phyloP scores from a whole-genome alignment of 2,329 filamentous ascomycete genomes.

The Trematosphaeria pertusa region DNA sequence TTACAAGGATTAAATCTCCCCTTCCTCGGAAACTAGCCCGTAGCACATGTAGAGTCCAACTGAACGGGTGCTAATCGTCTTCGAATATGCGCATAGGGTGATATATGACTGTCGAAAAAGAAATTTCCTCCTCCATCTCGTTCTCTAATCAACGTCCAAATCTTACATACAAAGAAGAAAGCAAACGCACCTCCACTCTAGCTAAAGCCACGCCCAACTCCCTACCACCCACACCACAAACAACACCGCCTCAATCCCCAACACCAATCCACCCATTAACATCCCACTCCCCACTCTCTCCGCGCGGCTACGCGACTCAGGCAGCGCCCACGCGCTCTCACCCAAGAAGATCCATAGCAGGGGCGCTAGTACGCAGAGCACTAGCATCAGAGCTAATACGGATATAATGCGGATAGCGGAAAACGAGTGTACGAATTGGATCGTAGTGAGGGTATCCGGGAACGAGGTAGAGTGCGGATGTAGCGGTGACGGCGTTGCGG shows the following conservation, averaged over 20 bases:
- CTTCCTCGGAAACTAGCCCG: too few species aligned
- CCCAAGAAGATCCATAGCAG: constrained; percentile 34
- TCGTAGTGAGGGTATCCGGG: constrained; percentile 22
- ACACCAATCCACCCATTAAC: constrained; percentile 24
- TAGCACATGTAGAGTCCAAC: too few species aligned
- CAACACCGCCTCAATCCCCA: constrained; percentile 22
- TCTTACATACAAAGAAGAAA: too few species aligned
- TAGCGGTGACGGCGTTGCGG: background rate
- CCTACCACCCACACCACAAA: constrained; percentile 14
- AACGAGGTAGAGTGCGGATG: background rate
- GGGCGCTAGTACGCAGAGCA: constrained; percentile 19
- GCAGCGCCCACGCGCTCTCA: constrained; percentile 12
- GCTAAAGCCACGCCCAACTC: constrained; percentile 16
- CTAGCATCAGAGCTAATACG: constrained; percentile 24
- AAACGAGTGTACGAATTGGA: constrained; percentile 34
- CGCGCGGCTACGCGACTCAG: constrained; percentile 11
- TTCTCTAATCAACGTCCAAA: too few species aligned
- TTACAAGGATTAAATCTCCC: too few species aligned
- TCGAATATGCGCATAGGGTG: too few species aligned
- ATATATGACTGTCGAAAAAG: too few species aligned
- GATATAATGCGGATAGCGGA: constrained; percentile 21
- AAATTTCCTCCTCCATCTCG: too few species aligned
- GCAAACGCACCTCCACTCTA: too few species aligned
- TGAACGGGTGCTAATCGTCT: too few species aligned
- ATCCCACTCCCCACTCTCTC: constrained; percentile 27